Base-by-base conservation (phyloP, 2,329 filamentous ascomycete genomes). In the Fusarium drepaniforme region DNA sequence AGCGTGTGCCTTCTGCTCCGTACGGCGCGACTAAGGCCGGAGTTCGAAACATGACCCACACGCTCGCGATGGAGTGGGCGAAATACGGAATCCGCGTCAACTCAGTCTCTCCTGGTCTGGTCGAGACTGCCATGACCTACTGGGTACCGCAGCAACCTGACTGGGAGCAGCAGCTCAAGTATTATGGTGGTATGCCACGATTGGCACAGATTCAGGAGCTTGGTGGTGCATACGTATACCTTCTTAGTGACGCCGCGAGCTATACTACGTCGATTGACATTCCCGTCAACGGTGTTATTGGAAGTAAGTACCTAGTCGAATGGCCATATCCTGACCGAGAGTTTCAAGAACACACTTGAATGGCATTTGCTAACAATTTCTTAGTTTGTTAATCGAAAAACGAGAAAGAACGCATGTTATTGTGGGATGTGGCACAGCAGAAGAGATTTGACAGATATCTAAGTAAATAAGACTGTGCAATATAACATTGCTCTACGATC, bases 101-200 rank as follows among this genome's bases (percentile, higher is more conserved):
- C 81, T 83, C 81, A 25, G 81, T 88, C 40, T 86, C 85, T 0
- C 86, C 86, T 0, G 86, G 81, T 77, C 83, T 83, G 60, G 81
- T 85, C 51, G 81, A 82, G 78, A 85, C 86, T 0, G 85, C 85
- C 5, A 81, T 88, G 81, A 88, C 86, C 8, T 88, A 87, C 76
- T 87, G 86, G 75, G 87, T 90, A 4, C 84, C 86, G 66, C 84
- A 84, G n/a, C 82, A 84, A 18, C 86, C 87, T 1, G 88, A 90
- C 77, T 90, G 88, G 89, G 86, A 88, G 67, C 81, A 84, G 69
- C 87, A 90, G 81, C 85, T 90, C 81, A 86, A 88, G 80, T 90
- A 90, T 77, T 90, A 90, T 73, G 87, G 88, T 5, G 88, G 88
- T 5, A 89, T 90, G 83, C 88, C 88, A 13, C 81, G 88, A 35